Percentiles rank a stretch among this genome's conserved stretches.
These are phyloP conservation scores for Scheffersomyces illinoinensis DNA, from an alignment of 1,139 yeast species.

Conservation along the genomic window DNA sequence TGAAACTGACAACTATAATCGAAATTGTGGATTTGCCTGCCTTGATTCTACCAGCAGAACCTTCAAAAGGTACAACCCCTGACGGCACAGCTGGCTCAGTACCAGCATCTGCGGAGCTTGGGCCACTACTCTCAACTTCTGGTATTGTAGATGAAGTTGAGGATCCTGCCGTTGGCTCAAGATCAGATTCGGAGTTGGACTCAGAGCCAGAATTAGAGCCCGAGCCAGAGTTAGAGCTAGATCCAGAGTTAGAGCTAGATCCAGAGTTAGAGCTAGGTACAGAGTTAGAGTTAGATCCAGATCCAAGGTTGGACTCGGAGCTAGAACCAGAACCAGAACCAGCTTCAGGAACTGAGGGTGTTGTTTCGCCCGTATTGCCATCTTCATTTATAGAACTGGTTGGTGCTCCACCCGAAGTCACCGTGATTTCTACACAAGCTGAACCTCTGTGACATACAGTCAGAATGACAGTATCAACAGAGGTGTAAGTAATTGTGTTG, in stretches of 20 bases:
- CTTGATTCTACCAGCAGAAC: not conserved
- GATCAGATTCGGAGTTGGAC: slow-evolving; percentile 2
- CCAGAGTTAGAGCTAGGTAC: slow-evolving; percentile 4
- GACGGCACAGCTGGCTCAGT: not conserved
- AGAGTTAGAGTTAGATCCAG: not conserved
- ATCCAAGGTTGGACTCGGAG: not conserved
- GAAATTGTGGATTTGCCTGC: not conserved
- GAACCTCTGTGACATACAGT: not conserved
- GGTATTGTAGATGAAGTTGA: not conserved
- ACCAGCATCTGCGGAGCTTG: not conserved
- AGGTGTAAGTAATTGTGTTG: not conserved
- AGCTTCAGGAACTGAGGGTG: slow-evolving; percentile 4
- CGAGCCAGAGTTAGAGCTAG: slow-evolving; percentile 4
- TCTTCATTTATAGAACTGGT: slow-evolving; percentile 1
- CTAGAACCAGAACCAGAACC: slow-evolving; percentile 4
- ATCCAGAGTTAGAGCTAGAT: slow-evolving; percentile 2
- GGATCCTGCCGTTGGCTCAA: not conserved
- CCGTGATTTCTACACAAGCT: slow-evolving; percentile 7
- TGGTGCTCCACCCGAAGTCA: slow-evolving; percentile 13
- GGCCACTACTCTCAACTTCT: not conserved
- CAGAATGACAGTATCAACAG: not conserved
- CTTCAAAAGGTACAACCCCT: not conserved
- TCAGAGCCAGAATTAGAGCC: slow-evolving; percentile 3
- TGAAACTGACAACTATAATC: not conserved
- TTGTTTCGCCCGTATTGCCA: too few species aligned